A percentile compares a stretch with the other conserved stretches of the same genome.
phyloP scores from a whole-genome alignment of 306 rosid species.

The Cucumis cinereus region DNA sequence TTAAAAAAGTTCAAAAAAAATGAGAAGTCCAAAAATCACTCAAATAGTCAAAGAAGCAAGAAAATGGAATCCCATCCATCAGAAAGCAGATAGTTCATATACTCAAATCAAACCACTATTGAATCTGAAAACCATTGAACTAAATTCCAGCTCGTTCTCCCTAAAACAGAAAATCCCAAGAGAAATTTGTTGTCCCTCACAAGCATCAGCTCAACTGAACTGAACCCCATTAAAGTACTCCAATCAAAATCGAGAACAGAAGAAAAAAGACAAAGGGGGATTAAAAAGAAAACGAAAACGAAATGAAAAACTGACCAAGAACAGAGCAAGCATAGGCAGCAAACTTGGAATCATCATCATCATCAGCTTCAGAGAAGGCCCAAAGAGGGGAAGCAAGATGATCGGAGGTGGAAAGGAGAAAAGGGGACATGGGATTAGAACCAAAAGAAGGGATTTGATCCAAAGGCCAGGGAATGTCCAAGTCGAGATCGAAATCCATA shows the following conservation, averaged over 20 bases:
- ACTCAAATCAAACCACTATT: background rate
- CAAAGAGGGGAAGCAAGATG: constrained; percentile 59
- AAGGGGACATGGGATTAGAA: constrained; percentile 55
- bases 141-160: background rate
- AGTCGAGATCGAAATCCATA: constrained; percentile 78
- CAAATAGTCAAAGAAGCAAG: background rate
- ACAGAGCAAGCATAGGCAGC: constrained; percentile 19
- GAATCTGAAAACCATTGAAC: background rate
- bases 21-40: background rate
- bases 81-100: background rate
- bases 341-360: constrained; percentile 11
- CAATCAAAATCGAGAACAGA: background rate
- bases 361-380: constrained; percentile 44
- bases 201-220: background rate
- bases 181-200: background rate
- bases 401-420: constrained; percentile 32
- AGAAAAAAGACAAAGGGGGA: background rate
- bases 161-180: background rate
- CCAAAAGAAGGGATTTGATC: constrained; percentile 41
- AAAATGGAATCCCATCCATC: background rate
- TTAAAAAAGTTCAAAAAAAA: background rate
- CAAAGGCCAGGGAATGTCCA: constrained; percentile 56
- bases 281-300: background rate
- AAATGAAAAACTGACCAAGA: constrained; percentile 3
- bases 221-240: background rate